Base-by-base conservation (phyloP, 2,329 filamentous ascomycete species). In the Verticillium tricorpus region DNA sequence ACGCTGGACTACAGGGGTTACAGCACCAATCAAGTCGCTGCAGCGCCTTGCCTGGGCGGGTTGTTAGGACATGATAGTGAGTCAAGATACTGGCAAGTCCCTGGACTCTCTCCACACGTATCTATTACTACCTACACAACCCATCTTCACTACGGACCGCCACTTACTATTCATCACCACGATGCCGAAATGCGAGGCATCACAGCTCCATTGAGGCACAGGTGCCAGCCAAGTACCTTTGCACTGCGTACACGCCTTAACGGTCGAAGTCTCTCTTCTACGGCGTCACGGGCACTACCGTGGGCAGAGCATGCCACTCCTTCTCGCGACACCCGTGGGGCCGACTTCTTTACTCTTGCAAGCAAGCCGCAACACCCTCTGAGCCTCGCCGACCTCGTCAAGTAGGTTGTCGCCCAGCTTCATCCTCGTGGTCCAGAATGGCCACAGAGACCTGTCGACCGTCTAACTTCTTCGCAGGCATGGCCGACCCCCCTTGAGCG, bases 321-420 rank as follows among this genome's bases (percentile, higher is more conserved):
- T 40, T 60, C 60, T 22, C 67, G 63, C 57, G 64, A 66, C 35
- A 59, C 64, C 28, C 62, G 62, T 56, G 83, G 86, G 19, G 83
- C 85, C 45, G 90, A 95, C 72, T 91, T 98, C 66, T 85, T 88
- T 56, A 85, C 85, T 52, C 85, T 98, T 56, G 92, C 93, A 35
- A 87, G 87, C 62, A 88, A 90, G 71, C 88, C 89, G 39, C 85
- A 96, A 59, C 91, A 96, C 71, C 86, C 89, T 12, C 80, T 98
- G 70, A 95, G 92, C 31, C 85, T 99, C 37, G 88, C 89, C 62
- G 95, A 98, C 72, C 82, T 99, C 6, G 90, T 97, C 69, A 94
- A 89, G 90, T 96, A 82, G 68, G 80, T 39, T 34, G 25, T n/a
- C 22, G 50, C 11, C 19, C 12, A 14, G 6, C 54, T 56, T 2